These are phyloP conservation scores for Pseudopyricularia cyperi DNA, from an alignment of 2,329 filamentous ascomycete genomes.

Conservation along the genomic window DNA sequence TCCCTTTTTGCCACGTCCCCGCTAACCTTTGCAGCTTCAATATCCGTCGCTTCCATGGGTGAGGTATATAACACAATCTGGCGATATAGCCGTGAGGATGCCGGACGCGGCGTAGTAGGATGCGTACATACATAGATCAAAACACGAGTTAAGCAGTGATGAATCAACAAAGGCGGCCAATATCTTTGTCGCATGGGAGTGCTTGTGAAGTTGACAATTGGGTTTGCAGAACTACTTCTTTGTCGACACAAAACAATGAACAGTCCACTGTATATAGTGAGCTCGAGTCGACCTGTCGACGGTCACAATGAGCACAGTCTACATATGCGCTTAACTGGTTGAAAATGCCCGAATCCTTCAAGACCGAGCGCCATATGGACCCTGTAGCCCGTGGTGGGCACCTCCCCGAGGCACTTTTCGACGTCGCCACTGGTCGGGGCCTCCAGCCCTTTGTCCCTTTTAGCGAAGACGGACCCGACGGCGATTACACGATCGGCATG, in stretches of 20 bases:
- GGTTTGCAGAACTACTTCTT: too few relatives aligned
- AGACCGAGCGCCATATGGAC: not conserved
- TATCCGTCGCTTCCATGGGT: conserved; percentile 97
- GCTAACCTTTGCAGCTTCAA: conserved; percentile 55
- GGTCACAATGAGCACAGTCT: too few relatives aligned
- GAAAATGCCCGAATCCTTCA: too few relatives aligned
- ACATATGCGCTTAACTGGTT: too few relatives aligned
- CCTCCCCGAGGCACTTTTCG: not conserved
- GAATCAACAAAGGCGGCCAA: not conserved
- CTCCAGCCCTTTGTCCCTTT: not conserved
- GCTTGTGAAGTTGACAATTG: too few relatives aligned
- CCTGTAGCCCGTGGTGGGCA: not conserved
- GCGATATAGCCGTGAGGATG: conserved; percentile 87
- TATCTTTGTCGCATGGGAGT: not conserved
- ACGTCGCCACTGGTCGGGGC: not conserved
- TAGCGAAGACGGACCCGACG: not conserved
- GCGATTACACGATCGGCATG: not conserved
- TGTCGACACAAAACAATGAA: not conserved
- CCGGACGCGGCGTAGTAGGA: conserved; percentile 73
- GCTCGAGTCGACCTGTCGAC: not conserved
- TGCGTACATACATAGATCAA: not conserved
- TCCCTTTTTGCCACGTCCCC: not conserved
- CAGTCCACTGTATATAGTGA: not conserved
- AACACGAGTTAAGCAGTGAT: not conserved
- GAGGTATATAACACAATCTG: conserved; percentile 94